These are phyloP conservation scores for Beauveria rudraprayagi DNA, from an alignment of 2,329 filamentous ascomycete species.

Conservation along the genomic window DNA sequence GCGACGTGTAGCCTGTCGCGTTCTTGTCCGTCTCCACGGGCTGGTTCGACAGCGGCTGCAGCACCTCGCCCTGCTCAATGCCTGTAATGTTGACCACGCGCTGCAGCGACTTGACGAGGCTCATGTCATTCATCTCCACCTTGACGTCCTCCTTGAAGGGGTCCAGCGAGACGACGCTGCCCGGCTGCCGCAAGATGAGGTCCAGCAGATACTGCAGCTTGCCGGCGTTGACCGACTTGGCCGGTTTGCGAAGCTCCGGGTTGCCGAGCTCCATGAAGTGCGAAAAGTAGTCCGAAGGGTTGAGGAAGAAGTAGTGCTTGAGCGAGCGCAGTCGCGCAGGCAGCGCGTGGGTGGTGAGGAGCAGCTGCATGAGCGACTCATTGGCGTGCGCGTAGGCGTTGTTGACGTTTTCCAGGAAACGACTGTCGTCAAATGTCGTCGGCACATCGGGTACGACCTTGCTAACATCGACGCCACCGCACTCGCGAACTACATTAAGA, in stretches of 20 bases:
- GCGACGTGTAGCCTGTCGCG: conserved; percentile 80
- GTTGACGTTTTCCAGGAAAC: conserved; percentile 94
- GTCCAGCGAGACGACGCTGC: conserved; percentile 86
- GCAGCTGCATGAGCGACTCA: conserved; percentile 79
- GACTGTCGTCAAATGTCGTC: conserved; percentile 79
- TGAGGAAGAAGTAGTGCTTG: conserved; percentile 99
- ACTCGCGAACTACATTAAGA: conserved; percentile 94
- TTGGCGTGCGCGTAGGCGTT: conserved; percentile 93
- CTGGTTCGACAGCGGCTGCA: conserved; percentile 63
- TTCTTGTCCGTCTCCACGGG: conserved; percentile 74
- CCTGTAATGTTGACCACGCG: conserved; percentile 95
- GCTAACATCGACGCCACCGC: conserved; percentile 89
- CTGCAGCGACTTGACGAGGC: conserved; percentile 88
- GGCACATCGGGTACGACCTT: conserved; percentile 85
- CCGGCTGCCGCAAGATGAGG: conserved; percentile 89
- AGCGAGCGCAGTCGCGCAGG: conserved; percentile 80
- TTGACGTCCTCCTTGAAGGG: conserved; percentile 98
- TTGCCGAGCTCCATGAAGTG: conserved; percentile 91
- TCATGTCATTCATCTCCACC: conserved; percentile 92
- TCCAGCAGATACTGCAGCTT: conserved; percentile 96
- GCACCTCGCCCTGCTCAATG: conserved; percentile 79
- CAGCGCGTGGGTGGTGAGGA: conserved; percentile 86
- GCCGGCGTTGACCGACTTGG: conserved; percentile 79
- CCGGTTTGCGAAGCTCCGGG: conserved; percentile 83
- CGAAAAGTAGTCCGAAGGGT: conserved; percentile 94